Evolutionary conservation across 257 asterid genomes (phyloP).

Genomic region (Przewalskia tangutica): DNA sequence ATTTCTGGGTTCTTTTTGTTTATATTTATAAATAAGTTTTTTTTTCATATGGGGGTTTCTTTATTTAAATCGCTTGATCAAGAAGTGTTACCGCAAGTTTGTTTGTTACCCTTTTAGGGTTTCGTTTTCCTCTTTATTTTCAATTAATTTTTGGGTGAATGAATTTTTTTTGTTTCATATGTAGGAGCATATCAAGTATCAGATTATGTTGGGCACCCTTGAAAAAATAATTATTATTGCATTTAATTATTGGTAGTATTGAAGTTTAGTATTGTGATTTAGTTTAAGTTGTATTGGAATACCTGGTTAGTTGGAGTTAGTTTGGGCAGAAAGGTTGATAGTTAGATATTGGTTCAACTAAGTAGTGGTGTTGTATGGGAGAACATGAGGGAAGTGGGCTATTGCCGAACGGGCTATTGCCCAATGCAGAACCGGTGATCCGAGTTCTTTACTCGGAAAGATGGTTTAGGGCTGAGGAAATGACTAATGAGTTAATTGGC

Average conservation of each 20-base stretch:
- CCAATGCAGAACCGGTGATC: slow-evolving; percentile 57
- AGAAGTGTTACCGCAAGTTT: not conserved
- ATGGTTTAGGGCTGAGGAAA: slow-evolving; percentile 85
- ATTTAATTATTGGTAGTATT: not conserved
- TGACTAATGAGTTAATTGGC: slow-evolving; percentile 76
- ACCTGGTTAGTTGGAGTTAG: not conserved
- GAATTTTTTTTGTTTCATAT: not conserved
- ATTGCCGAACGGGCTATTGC: slow-evolving; percentile 70
- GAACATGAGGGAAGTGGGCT: slow-evolving; percentile 70
- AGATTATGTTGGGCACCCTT: not conserved
- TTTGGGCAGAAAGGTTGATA: not conserved
- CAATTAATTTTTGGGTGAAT: not conserved
- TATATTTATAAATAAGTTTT: not conserved
- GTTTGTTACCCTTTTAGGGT: not conserved
- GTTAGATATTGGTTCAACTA: not conserved
- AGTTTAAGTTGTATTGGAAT: too few species aligned
- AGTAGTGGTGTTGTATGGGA: slow-evolving; percentile 55
- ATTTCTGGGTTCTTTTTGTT: not conserved
- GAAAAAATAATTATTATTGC: not conserved
- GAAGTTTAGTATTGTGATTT: not conserved
- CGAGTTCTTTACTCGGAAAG: slow-evolving; percentile 57
- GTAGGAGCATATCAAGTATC: not conserved
- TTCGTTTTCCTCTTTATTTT: not conserved
- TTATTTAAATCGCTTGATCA: slow-evolving; percentile 1
- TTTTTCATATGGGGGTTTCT: not conserved